These are phyloP conservation scores for Alternaria gansuensis DNA, from an alignment of 2,329 filamentous ascomycete species.

Conservation along the genomic window DNA sequence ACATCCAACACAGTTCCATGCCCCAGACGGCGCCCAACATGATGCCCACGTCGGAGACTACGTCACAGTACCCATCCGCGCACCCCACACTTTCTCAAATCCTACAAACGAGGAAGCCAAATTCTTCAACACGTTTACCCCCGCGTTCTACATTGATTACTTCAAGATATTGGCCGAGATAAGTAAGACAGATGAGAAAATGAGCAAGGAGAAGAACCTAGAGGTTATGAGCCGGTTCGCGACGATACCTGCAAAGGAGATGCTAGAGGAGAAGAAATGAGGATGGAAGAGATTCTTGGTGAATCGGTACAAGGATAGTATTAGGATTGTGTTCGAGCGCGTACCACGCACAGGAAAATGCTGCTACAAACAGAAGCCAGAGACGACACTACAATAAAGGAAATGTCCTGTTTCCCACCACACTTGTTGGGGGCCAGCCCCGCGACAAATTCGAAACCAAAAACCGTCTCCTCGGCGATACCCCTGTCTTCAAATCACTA, in stretches of 20 bases:
- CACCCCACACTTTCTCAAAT: constrained; percentile 66
- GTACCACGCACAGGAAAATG: neutral
- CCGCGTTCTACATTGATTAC: constrained; percentile 66
- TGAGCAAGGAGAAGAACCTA: constrained; percentile 60
- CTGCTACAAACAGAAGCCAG: neutral
- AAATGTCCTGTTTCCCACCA: neutral
- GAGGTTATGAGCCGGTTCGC: constrained; percentile 62
- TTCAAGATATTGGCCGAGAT: constrained; percentile 63
- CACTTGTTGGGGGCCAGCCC: neutral
- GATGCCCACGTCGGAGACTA: constrained; percentile 64
- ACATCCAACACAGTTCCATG: constrained; percentile 56
- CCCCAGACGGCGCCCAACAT: constrained; percentile 55
- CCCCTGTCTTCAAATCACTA: neutral
- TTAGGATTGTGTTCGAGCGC: neutral
- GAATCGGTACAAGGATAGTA: neutral
- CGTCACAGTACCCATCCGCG: constrained; percentile 63
- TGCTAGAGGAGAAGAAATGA: constrained; percentile 41
- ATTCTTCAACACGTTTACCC: constrained; percentile 67
- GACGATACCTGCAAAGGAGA: constrained; percentile 57
- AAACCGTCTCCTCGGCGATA: neutral
- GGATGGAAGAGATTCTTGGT: neutral
- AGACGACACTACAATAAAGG: neutral
- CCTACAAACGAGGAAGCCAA: constrained; percentile 63
- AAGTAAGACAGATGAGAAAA: constrained; percentile 56
- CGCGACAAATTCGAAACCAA: neutral